A percentile compares a stretch with the other conserved stretches of the same genome.
Conservation (phyloP, 257 asterid species). For the Petunia secreta region DNA sequence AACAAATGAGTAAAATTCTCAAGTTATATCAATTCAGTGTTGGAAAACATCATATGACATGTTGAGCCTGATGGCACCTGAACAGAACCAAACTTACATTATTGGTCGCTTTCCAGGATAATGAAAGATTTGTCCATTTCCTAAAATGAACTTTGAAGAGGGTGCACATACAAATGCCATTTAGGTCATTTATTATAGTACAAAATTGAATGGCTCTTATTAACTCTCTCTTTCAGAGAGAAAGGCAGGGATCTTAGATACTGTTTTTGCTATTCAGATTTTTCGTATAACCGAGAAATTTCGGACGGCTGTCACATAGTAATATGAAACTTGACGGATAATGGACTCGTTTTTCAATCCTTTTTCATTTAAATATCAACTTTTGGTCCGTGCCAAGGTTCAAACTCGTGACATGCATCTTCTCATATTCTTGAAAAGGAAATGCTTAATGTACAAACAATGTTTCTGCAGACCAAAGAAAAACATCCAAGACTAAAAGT, state of each 20-base stretch:
- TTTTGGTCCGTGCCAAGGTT: too few species aligned
- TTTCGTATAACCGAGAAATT: too few species aligned
- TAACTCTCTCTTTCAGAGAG: not conserved
- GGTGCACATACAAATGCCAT: slow-evolving; percentile 17
- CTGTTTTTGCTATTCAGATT: not conserved
- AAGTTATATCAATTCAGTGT: slow-evolving; percentile 17
- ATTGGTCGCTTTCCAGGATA: slow-evolving; percentile 29
- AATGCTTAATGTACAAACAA: not conserved
- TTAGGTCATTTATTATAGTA: slow-evolving; percentile 13
- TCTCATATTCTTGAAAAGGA: not conserved
- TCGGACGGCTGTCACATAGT: not conserved
- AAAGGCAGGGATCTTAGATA: not conserved
- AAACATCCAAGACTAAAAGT: not conserved
- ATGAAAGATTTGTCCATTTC: slow-evolving; percentile 42
- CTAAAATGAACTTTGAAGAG: slow-evolving; percentile 21
- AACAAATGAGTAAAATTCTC: not conserved
- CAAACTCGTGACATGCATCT: too few species aligned
- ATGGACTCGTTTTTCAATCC: not conserved
- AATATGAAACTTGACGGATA: not conserved
- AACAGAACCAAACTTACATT: slow-evolving; percentile 43
- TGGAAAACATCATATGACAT: slow-evolving; percentile 39
- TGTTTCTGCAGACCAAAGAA: not conserved
- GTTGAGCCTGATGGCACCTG: slow-evolving; percentile 60
- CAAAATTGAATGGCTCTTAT: not conserved
- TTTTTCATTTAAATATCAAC: not conserved